Percentiles rank a stretch among this genome's conserved stretches.
These are phyloP conservation scores for Boletus subparvulus DNA, from an alignment of 768 basidiomycete genomes.

Conservation along the genomic window DNA sequence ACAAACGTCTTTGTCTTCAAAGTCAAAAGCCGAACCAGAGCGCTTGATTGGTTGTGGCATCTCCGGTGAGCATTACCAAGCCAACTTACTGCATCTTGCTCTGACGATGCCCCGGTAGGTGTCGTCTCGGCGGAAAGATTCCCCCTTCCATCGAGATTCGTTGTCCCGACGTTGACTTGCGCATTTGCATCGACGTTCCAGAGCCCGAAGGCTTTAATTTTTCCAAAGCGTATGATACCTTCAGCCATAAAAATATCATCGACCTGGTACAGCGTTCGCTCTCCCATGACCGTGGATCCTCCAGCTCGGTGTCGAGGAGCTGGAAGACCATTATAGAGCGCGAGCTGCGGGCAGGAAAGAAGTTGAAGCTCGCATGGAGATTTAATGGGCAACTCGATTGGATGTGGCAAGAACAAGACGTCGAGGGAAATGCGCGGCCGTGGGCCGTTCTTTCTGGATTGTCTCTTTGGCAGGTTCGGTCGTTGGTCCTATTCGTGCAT, in stretches of 20 bases:
- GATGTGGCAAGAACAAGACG: slow-evolving; percentile 73
- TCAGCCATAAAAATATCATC: slow-evolving; percentile 63
- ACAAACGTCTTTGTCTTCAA: slow-evolving; percentile 90
- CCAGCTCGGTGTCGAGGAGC: slow-evolving; percentile 36
- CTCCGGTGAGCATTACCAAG: slow-evolving; percentile 56
- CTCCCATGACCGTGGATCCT: slow-evolving; percentile 40
- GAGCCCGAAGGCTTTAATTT: slow-evolving; percentile 38
- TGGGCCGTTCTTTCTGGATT: slow-evolving; percentile 80
- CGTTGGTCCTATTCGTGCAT: neutral
- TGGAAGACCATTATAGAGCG: slow-evolving; percentile 62
- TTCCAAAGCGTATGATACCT: slow-evolving; percentile 44
- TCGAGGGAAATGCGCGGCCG: slow-evolving; percentile 56
- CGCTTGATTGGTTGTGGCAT: slow-evolving; percentile 88
- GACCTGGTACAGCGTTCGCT: slow-evolving; percentile 54
- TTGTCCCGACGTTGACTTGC: slow-evolving; percentile 65
- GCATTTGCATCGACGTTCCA: slow-evolving; percentile 71
- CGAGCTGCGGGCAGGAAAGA: slow-evolving; percentile 52
- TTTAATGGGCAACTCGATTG: slow-evolving; percentile 75
- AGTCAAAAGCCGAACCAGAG: slow-evolving; percentile 69
- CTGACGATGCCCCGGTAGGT: slow-evolving; percentile 43
- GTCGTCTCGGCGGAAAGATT: slow-evolving; percentile 66
- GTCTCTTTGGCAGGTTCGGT: slow-evolving; percentile 64
- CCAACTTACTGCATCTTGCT: neutral
- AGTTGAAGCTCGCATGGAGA: slow-evolving; percentile 79
- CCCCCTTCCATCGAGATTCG: slow-evolving; percentile 69